Conservation (phyloP, 2,329 filamentous ascomycete species). For the Plenodomus tracheiphilus region DNA sequence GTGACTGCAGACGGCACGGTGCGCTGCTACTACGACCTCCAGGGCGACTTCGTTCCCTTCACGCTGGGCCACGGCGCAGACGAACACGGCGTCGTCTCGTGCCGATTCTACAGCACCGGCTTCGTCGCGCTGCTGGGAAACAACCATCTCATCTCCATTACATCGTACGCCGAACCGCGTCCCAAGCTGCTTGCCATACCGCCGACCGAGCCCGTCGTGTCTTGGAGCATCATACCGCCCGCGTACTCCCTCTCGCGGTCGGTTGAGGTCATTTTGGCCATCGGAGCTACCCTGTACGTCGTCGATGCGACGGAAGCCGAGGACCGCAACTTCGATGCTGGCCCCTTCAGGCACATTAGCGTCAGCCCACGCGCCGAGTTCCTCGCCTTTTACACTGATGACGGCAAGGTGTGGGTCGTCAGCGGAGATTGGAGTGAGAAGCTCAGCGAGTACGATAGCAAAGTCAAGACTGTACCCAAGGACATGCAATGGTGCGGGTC, state of each 20-base stretch:
- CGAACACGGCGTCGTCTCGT: conserved; percentile 83
- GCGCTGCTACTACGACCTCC: conserved; percentile 86
- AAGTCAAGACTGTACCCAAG: conserved; percentile 80
- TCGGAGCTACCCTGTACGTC: conserved; percentile 80
- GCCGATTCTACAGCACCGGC: conserved; percentile 88
- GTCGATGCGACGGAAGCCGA: conserved; percentile 89
- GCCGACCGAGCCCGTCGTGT: conserved; percentile 77
- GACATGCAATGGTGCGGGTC: conserved; percentile 96
- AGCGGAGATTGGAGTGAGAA: conserved; percentile 94
- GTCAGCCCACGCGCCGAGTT: conserved; percentile 91
- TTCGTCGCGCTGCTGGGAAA: conserved; percentile 90
- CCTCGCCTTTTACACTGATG: conserved; percentile 82
- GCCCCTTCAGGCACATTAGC: conserved; percentile 86
- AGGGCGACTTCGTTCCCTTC: conserved; percentile 94
- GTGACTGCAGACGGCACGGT: conserved; percentile 89
- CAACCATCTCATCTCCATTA: conserved; percentile 84
- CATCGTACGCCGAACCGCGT: conserved; percentile 86
- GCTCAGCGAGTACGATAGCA: conserved; percentile 87
- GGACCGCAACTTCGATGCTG: conserved; percentile 86
- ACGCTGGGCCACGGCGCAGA: conserved; percentile 87
- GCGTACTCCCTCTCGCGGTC: conserved; percentile 87
- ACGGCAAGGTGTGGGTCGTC: conserved; percentile 86
- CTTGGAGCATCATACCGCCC: conserved; percentile 88
- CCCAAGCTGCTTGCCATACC: conserved; percentile 78
- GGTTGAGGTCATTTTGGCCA: conserved; percentile 87